Percentiles rank a stretch among this genome's conserved stretches.
phyloP scores from a whole-genome alignment of 495 filamentous ascomycete genomes.

The Neurospora sp. region DNA sequence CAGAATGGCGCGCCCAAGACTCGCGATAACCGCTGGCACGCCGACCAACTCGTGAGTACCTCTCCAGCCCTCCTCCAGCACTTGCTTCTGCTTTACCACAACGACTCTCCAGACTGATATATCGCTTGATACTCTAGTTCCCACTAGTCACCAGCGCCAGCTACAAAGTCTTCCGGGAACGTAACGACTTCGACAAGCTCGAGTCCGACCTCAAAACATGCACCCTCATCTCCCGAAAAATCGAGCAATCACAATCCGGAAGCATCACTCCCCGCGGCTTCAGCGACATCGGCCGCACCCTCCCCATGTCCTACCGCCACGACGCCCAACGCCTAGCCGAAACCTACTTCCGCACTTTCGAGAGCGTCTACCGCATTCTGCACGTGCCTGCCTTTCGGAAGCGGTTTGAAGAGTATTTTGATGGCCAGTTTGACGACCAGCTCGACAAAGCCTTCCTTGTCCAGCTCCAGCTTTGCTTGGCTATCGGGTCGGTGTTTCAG shows the following conservation, averaged over 20 bases:
- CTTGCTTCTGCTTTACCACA: background rate
- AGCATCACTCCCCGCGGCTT: background rate
- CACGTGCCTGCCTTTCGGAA: slow-evolving; percentile 40
- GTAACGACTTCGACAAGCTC: background rate
- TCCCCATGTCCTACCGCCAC: background rate
- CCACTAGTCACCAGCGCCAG: background rate
- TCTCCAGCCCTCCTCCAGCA: background rate
- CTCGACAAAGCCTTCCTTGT: slow-evolving; percentile 34
- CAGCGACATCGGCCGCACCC: background rate
- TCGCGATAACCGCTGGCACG: background rate
- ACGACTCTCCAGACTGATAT: background rate
- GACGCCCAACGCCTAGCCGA: slow-evolving; percentile 38
- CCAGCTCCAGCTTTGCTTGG: slow-evolving; percentile 54
- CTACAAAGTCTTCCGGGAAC: background rate
- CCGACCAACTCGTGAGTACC: background rate
- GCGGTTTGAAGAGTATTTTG: slow-evolving; percentile 36
- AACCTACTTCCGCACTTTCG: slow-evolving; percentile 40
- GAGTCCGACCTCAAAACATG: background rate
- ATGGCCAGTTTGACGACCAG: background rate
- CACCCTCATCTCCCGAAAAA: background rate
- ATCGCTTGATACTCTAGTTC: background rate
- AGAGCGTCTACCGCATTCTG: slow-evolving; percentile 45
- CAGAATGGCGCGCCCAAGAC: background rate
- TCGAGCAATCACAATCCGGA: background rate
- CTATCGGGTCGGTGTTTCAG: slow-evolving; percentile 48